These are phyloP conservation scores for Neurospora sp. DNA, from an alignment of 495 filamentous ascomycete genomes.

Conservation along the genomic window DNA sequence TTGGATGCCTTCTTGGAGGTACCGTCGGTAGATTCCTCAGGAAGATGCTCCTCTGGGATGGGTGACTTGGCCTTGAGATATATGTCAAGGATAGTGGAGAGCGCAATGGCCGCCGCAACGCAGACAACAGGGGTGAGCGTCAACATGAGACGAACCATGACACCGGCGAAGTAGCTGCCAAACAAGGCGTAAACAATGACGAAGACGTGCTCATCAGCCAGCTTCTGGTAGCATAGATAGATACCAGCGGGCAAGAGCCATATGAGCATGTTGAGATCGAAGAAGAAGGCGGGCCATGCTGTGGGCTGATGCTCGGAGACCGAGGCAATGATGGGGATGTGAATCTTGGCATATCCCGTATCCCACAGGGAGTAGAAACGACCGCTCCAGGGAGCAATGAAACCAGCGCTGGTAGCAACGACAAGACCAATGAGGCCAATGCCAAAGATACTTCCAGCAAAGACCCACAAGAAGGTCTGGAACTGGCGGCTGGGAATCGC, in stretches of 20 bases:
- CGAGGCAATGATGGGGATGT: slow-evolving; percentile 98
- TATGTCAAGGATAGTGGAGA: slow-evolving; percentile 82
- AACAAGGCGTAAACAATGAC: slow-evolving; percentile 93
- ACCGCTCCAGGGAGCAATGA: slow-evolving; percentile 95
- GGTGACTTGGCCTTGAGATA: slow-evolving; percentile 58
- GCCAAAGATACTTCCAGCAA: slow-evolving; percentile 58
- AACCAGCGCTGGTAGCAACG: slow-evolving; percentile 71
- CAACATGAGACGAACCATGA: slow-evolving; percentile 99
- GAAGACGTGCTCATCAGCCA: slow-evolving; percentile 96
- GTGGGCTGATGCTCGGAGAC: slow-evolving; percentile 99
- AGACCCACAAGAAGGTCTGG: slow-evolving; percentile 73
- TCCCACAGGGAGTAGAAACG: slow-evolving; percentile 99
- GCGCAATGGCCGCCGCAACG: slow-evolving; percentile 81
- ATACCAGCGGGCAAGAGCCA: slow-evolving; percentile 99
- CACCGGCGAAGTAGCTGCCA: slow-evolving; percentile 94
- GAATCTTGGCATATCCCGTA: slow-evolving; percentile 97
- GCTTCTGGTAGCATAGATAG: slow-evolving; percentile 91
- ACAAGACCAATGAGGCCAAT: slow-evolving; percentile 58
- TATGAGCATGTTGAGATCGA: slow-evolving; percentile 95
- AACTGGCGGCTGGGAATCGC: slow-evolving; percentile 90
- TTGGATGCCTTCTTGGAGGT: slow-evolving; percentile 42
- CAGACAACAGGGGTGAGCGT: slow-evolving; percentile 95
- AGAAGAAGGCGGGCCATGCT: slow-evolving; percentile 99
- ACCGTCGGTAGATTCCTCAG: slow-evolving; percentile 38
- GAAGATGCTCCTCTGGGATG: slow-evolving; percentile 35